phyloP scores from a whole-genome alignment of 345 rosid genomes.

The Rhodomyrtus tomentosa region DNA sequence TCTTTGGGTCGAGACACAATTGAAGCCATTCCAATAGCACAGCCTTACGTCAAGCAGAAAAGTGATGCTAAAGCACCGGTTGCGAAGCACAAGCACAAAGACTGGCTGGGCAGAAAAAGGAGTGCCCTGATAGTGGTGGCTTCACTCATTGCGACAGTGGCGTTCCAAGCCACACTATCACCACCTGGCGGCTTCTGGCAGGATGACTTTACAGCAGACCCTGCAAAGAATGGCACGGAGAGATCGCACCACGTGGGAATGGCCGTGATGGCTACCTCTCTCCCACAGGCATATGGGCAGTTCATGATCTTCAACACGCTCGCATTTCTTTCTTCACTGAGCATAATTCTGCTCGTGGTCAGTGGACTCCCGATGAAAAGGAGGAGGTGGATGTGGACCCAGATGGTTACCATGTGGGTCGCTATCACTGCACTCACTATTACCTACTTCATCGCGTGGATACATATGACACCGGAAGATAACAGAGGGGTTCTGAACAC shows the following conservation, averaged over 20 bases:
- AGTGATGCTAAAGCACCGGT: background rate
- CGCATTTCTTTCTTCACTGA: constrained; percentile 13
- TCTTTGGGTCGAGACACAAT: background rate
- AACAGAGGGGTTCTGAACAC: background rate
- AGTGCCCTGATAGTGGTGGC: constrained; percentile 25
- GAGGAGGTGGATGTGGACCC: constrained; percentile 16
- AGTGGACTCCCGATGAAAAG: constrained; percentile 16
- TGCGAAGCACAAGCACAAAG: constrained; percentile 1
- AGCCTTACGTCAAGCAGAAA: background rate
- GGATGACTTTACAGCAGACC: background rate
- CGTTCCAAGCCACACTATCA: constrained; percentile 15
- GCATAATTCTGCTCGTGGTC: constrained; percentile 18
- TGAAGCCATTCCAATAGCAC: background rate
- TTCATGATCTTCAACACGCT: constrained; percentile 7
- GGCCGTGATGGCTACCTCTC: constrained; percentile 5
- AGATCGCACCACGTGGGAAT: constrained; percentile 2
- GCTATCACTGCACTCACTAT: constrained; percentile 6
- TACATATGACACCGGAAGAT: constrained; percentile 1
- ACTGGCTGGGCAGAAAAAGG: constrained; percentile 8
- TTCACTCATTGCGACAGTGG: constrained; percentile 18
- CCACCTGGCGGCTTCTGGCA: constrained; percentile 23
- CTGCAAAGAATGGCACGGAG: background rate
- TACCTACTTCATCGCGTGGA: constrained; percentile 1
- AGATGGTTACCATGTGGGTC: constrained; percentile 20
- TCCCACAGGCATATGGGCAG: background rate